These are phyloP conservation scores for Dryas alaskensis DNA, from an alignment of 306 rosid genomes.

Conservation along the genomic window DNA sequence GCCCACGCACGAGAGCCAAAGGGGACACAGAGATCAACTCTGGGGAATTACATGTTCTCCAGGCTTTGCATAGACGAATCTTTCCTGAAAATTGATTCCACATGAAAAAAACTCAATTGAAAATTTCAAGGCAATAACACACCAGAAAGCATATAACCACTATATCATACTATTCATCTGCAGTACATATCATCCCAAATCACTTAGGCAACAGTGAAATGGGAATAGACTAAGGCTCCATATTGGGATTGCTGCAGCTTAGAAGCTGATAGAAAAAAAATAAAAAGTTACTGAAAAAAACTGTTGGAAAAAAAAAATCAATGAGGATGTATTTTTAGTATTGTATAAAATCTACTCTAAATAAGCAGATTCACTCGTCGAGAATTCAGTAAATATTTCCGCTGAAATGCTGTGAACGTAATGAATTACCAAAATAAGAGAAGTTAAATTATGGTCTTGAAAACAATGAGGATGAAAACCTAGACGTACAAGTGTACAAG, in stretches of 20 bases:
- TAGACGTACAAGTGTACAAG: neutral
- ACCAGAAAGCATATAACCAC: constrained; percentile 1
- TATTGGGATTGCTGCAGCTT: neutral
- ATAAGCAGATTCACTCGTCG: neutral
- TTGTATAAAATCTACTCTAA: neutral
- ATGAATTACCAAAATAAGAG: neutral
- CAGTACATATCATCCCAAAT: neutral
- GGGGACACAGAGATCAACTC: constrained; percentile 83
- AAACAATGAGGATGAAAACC: neutral
- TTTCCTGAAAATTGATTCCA: constrained; percentile 54
- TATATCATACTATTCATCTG: neutral
- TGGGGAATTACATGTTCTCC: constrained; percentile 74
- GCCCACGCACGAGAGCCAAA: constrained; percentile 76
- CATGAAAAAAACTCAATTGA: constrained; percentile 13
- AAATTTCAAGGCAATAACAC: constrained; percentile 1
- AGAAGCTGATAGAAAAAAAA: neutral
- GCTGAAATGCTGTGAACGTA: neutral
- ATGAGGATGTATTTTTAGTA: neutral
- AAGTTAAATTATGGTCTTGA: neutral
- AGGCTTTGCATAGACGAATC: constrained; percentile 55
- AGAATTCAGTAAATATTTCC: neutral
- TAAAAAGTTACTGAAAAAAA: no score
- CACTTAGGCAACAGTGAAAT: neutral
- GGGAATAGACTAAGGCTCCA: neutral
- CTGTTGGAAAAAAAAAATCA: neutral